Base-by-base conservation (phyloP, 2,329 filamentous ascomycete species). In the Cucurbitaria berberidis region DNA sequence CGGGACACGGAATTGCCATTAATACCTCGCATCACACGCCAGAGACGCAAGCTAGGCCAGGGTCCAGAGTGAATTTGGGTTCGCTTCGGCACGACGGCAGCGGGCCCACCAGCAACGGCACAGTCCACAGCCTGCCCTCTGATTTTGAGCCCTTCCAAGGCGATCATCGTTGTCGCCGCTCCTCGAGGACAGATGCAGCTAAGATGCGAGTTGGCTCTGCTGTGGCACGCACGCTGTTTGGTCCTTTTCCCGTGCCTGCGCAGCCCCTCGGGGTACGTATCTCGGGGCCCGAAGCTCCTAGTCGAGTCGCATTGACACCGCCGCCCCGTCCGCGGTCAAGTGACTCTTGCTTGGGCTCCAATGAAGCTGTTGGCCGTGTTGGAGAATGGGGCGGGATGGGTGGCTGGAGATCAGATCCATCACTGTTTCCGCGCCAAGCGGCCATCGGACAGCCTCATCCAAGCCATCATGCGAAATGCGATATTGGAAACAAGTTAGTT, bases 1-100 rank as follows among this genome's bases (percentile, higher is more conserved):
- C n/a, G 26, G 64, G 63, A 49, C 57, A 45, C 1, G 15, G 9
- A 61, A 66, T 60, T 63, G 62, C 68, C 68, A 72, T 72, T 73
- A 74, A 73, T 73, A 72, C 55, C 56, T 26, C 62, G 38, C 30
- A 35, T 21, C 45, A 15, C 48, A 54, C 59, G 53, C 51, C 49
- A 13, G 24, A 64, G 48, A 44, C 22, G 45, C 48, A 44, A 53
- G 59, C 61, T 53, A 53, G 51, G 55, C 53, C 56, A 61, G 63
- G 56, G 58, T 55, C 57, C 35, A 39, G 35, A 21, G 35, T 24
- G 35, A 24, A 34, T 5, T 34, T 34, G 30, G 30, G 30, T 42
- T 42, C 40, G 40, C 40, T 42, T 42, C 40, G 40, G 40, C 40
- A 53, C 60, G 58, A 62, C 59, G 63, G 60, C 63, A 60, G 55